Conservation (phyloP, 306 rosid species). For the Gillenia trifoliata region DNA sequence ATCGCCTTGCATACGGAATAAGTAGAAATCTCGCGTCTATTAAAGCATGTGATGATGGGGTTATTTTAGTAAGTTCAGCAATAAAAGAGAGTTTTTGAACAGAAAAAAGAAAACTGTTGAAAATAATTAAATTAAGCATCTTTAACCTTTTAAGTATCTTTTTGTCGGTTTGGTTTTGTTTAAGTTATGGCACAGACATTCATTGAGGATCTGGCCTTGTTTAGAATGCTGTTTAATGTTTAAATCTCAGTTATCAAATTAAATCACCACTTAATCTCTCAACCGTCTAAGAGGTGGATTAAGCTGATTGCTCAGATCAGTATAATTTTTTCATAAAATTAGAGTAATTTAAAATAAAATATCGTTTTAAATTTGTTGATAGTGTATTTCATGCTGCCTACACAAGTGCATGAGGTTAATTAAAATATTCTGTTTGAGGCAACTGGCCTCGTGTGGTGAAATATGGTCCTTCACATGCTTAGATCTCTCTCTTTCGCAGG, state of each 20-base stretch:
- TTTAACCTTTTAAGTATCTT: slow-evolving; percentile 8
- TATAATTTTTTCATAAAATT: no score
- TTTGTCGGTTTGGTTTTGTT: slow-evolving; percentile 7
- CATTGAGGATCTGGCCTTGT: background rate
- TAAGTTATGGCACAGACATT: background rate
- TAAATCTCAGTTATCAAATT: slow-evolving; percentile 1
- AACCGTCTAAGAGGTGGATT: no score
- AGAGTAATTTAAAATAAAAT: no score
- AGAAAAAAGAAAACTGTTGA: background rate
- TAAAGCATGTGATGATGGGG: background rate
- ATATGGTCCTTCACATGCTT: slow-evolving; percentile 27
- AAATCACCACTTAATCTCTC: background rate
- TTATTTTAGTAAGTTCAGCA: background rate
- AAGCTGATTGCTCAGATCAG: no score
- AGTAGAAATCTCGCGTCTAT: background rate
- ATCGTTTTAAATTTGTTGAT: background rate
- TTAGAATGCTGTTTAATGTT: background rate
- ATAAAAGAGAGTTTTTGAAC: background rate
- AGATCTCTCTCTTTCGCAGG: slow-evolving; percentile 5
- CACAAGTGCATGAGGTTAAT: background rate
- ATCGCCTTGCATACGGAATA: background rate
- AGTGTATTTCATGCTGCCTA: background rate
- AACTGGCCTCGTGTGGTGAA: background rate
- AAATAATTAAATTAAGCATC: background rate
- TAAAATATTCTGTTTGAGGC: background rate